Evolutionary conservation across 805 yeast genomes (phyloP).

Genomic region (Danielozyma ontarioensis): DNA sequence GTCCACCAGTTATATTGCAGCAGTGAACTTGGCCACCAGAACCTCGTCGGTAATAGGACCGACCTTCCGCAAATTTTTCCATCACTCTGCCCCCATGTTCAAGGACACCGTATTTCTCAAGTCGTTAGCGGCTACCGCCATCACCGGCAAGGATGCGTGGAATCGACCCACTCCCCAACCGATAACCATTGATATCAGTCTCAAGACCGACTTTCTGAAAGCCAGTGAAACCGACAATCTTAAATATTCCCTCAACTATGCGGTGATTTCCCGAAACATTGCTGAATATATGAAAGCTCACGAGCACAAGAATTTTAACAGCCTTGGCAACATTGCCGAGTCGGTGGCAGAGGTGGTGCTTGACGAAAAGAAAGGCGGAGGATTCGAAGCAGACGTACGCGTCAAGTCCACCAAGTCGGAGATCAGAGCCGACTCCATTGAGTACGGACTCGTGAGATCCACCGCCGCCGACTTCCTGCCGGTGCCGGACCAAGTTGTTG

Average conservation of each 20-base stretch:
- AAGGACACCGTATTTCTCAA: slow-evolving; percentile 44
- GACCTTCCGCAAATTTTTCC: no score
- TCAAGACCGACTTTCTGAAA: slow-evolving; percentile 60
- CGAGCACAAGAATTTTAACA: slow-evolving; percentile 34
- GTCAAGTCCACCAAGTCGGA: slow-evolving; percentile 50
- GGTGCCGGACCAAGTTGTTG: slow-evolving; percentile 23
- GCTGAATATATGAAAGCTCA: slow-evolving; percentile 43
- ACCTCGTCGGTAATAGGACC: no score
- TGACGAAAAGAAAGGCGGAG: slow-evolving; percentile 41
- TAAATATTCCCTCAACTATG: slow-evolving; percentile 80
- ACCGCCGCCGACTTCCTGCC: no score
- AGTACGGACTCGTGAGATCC: slow-evolving; percentile 34
- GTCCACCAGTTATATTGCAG: no score
- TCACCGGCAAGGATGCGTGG: slow-evolving; percentile 76
- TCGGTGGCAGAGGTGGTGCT: slow-evolving; percentile 41
- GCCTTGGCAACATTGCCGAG: slow-evolving; percentile 45
- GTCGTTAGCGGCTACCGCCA: slow-evolving; percentile 55
- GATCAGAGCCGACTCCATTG: slow-evolving; percentile 50
- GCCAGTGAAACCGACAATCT: slow-evolving; percentile 84
- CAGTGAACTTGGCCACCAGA: no score
- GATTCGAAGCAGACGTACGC: slow-evolving; percentile 34
- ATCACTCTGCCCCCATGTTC: slow-evolving; percentile 7
- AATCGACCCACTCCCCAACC: slow-evolving; percentile 63
- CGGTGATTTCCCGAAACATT: slow-evolving; percentile 70
- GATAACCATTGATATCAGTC: slow-evolving; percentile 50